These are phyloP conservation scores for Nitzschia sp. DNA, from an alignment of 108 stramenopile species.

Conservation along the genomic window DNA sequence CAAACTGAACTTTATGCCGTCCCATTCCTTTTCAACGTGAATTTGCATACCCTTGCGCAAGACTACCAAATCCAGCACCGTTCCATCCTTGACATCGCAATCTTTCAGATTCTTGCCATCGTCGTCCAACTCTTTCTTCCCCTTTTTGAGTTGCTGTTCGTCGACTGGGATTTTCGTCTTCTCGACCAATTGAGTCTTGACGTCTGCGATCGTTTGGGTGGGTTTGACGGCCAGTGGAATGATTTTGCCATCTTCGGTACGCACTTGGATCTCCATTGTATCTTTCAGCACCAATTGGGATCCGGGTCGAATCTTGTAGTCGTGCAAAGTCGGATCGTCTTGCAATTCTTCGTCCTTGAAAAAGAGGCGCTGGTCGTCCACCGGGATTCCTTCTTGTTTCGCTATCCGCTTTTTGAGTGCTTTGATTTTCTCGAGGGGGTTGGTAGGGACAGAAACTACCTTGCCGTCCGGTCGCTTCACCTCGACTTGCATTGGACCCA, in stretches of 20 bases:
- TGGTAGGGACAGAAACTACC: constrained; percentile 9
- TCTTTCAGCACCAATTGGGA: constrained; percentile 3
- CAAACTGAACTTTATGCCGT: neutral
- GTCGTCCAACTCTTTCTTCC: neutral
- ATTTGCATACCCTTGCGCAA: neutral
- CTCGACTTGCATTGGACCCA: constrained; percentile 11
- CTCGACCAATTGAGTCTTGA: neutral
- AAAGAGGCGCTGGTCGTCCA: constrained; percentile 11
- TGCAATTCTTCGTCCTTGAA: constrained; percentile 13
- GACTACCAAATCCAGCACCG: neutral
- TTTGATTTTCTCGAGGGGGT: constrained; percentile 15
- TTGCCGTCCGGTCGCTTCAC: constrained; percentile 12
- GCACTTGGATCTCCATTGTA: neutral
- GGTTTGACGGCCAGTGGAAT: constrained; percentile 23
- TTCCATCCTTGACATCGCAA: neutral
- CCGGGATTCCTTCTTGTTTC: constrained; percentile 6
- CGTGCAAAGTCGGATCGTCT: constrained; percentile 4
- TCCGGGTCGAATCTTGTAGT: constrained; percentile 15
- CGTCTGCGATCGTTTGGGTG: constrained; percentile 5
- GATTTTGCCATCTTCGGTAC: constrained; percentile 19
- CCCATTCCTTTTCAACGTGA: neutral
- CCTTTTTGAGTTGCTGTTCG: neutral
- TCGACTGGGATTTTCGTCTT: neutral
- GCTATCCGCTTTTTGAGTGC: constrained; percentile 12
- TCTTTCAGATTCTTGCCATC: neutral